Conservation (phyloP, 371 early-diverging fungal species). For the Capillidium rhysosporum region DNA sequence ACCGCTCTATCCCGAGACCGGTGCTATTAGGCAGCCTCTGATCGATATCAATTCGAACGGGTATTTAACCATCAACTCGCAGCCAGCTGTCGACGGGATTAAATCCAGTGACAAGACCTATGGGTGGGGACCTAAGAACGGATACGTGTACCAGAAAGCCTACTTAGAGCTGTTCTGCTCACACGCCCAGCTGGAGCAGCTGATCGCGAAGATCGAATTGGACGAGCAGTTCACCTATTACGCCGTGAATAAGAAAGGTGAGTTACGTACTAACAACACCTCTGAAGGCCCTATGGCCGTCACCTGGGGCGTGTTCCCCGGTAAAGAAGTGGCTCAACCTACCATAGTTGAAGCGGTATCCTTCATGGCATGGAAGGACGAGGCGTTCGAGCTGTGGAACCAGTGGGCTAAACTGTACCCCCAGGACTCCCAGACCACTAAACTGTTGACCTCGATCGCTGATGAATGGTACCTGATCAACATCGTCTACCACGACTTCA, state of each 20-base stretch:
- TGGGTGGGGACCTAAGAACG: constrained; percentile 96
- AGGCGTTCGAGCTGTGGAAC: constrained; percentile 88
- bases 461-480: constrained; percentile 81
- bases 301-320: constrained; percentile 97
- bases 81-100: constrained; percentile 88
- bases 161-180: constrained; percentile 91
- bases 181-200: constrained; percentile 37
- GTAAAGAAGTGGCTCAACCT: constrained; percentile 91
- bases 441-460: constrained; percentile 41
- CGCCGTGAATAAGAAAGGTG: constrained; percentile 75
- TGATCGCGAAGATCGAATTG: constrained; percentile 40
- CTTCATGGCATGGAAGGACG: constrained; percentile 96
- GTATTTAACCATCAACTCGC: constrained; percentile 87
- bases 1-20: constrained; percentile 63
- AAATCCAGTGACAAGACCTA: constrained; percentile 51
- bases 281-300: constrained; percentile 83
- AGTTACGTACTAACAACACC: constrained; percentile 64
- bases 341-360: constrained; percentile 82
- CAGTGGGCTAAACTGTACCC: constrained; percentile 74
- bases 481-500: constrained; percentile 89
- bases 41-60: constrained; percentile 55
- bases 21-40: constrained; percentile 44
- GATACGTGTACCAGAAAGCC: constrained; percentile 92
- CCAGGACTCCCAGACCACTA: constrained; percentile 25
- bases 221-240: constrained; percentile 61